Conservation (phyloP, 2,329 filamentous ascomycete genomes). For the Coniochaeta ligniaria region DNA sequence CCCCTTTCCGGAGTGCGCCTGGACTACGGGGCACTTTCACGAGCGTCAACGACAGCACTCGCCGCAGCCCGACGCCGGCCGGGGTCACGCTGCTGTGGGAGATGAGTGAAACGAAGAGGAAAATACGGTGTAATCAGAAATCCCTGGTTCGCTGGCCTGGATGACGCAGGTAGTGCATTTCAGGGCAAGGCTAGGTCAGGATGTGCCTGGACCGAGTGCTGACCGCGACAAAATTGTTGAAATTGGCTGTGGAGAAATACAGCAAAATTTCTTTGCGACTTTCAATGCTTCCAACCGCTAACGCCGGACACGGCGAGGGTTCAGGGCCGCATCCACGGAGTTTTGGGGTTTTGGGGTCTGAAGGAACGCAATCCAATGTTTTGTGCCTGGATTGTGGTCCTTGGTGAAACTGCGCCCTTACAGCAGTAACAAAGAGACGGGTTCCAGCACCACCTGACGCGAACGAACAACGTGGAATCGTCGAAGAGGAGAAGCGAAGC, state of each 20-base stretch:
- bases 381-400: neutral
- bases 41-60: neutral
- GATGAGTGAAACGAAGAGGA: neutral
- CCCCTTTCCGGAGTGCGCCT: neutral
- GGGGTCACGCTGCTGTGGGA: neutral
- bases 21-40: neutral
- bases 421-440: neutral
- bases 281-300: neutral
- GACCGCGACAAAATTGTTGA: neutral
- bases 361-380: neutral
- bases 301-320: neutral
- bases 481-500: neutral
- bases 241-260: conserved; percentile 1
- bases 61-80: neutral
- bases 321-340: neutral
- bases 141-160: neutral
- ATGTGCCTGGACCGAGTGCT: neutral
- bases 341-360: neutral
- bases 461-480: neutral
- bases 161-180: neutral
- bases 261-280: neutral
- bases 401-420: neutral
- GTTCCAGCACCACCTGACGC: neutral
- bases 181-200: neutral
- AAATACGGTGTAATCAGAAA: neutral